Base-by-base conservation (phyloP, 129 eudicot genomes). In the Lactuca sativa region DNA sequence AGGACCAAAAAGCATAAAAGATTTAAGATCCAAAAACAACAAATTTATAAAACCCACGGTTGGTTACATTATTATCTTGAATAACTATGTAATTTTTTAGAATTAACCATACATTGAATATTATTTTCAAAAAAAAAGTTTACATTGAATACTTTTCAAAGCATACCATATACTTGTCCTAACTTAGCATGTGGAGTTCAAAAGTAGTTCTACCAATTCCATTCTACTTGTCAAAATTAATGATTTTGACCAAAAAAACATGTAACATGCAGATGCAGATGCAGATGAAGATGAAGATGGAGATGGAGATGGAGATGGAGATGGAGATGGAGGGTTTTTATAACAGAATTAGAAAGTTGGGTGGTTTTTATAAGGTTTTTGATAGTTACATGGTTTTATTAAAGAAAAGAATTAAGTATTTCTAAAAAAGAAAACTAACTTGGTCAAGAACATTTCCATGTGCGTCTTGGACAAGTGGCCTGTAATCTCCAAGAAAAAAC, bases 401-500 rank as follows among this genome's bases (percentile, higher is more conserved):
- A 18, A 18, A 41, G 48, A 36, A 54, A 41, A 17, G 4, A 57
- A 31, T n/a, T 18, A 51, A 14, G 16, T 58, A 15, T 48, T 49
- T 60, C 36, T 25, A 49, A 49, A 21, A 14, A 47, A 58, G 12
- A 31, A 3, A 49, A 72, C 82, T 68, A 74, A 93, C 98, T 90
- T 93, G 98, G 70, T 93, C 98, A 57, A 93, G 90, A 64, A 90
- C 95, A 83, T 89, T 93, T 64, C 98, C 98, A 78, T 83, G 86
- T 51, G 95, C 79, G 63, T 93, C 99, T 56, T 84, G 92, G 62
- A 93, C 75, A 69, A 93, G 90, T 59, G 97, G 99, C 16, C 97
- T 88, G 89, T 93, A 93, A 71, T 93, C 99, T 73, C 99, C 99
- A 60, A 93, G 89, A 63, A 93, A 93, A 73, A 93, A 93, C 99